Evolutionary conservation across 441 rosid genomes (phyloP).

Genomic region (Isatis lusitanica): DNA sequence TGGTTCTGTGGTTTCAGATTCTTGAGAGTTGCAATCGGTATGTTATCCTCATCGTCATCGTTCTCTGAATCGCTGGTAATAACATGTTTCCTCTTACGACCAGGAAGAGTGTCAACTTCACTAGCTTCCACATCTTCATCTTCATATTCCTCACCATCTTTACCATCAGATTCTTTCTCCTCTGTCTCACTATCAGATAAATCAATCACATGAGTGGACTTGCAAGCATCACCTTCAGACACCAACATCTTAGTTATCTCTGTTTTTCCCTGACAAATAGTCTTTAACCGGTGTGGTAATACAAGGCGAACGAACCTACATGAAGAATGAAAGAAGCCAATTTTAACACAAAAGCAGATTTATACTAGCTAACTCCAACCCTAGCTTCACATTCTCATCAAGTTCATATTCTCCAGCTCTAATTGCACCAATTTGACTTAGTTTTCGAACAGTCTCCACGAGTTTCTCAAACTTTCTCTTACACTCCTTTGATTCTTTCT

Average conservation of each 20-base stretch:
- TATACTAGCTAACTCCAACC: slow-evolving; percentile 12
- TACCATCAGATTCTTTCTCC: neutral
- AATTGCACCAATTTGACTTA: slow-evolving; percentile 26
- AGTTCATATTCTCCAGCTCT: slow-evolving; percentile 14
- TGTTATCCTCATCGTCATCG: slow-evolving; percentile 34
- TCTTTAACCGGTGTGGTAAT: slow-evolving; percentile 29
- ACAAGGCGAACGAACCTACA: slow-evolving; percentile 22
- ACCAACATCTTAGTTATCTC: slow-evolving; percentile 22
- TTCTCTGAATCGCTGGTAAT: slow-evolving; percentile 30
- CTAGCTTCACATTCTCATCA: slow-evolving; percentile 30
- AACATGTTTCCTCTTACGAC: slow-evolving; percentile 34
- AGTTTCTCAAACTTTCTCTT: slow-evolving; percentile 51
- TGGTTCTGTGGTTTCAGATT: slow-evolving; percentile 12
- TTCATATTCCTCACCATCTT: slow-evolving; percentile 5
- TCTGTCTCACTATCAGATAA: slow-evolving; percentile 12
- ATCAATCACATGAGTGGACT: slow-evolving; percentile 6
- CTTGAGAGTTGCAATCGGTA: slow-evolving; percentile 25
- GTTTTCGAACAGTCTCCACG: slow-evolving; percentile 33
- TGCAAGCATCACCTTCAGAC: slow-evolving; percentile 24
- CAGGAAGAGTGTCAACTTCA: slow-evolving; percentile 29
- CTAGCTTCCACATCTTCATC: slow-evolving; percentile 33
- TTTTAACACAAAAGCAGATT: neutral
- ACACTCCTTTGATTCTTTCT: slow-evolving; percentile 46
- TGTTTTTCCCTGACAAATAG: neutral
- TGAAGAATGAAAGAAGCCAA: neutral